Evolutionary conservation across 2,329 filamentous ascomycete genomes (phyloP).

Genomic region (Fusarium anguioides): DNA sequence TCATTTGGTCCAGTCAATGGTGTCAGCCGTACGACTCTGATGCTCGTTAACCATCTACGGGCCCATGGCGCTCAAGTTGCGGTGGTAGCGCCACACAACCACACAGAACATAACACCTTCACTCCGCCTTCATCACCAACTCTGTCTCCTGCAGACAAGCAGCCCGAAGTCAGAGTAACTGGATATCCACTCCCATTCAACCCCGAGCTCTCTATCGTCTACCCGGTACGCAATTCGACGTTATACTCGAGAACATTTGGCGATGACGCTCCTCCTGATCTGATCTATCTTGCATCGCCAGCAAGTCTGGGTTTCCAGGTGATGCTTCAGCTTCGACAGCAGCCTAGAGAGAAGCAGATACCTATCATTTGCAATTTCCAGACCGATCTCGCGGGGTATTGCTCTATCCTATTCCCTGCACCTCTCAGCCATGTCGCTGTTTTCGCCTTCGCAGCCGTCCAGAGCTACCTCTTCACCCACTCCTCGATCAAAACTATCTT

Average conservation of each 20-base stretch:
- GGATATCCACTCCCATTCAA: constrained; percentile 78
- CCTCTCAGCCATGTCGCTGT: constrained; percentile 71
- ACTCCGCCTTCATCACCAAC: constrained; percentile 55
- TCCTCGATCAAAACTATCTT: constrained; percentile 72
- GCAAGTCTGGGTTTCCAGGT: constrained; percentile 78
- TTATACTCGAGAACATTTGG: constrained; percentile 71
- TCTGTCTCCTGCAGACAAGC: constrained; percentile 48
- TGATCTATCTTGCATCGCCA: constrained; percentile 77
- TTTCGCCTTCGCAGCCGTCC: constrained; percentile 70
- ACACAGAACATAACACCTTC: constrained; percentile 66
- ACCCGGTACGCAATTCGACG: constrained; percentile 72
- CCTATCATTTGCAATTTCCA: constrained; percentile 77
- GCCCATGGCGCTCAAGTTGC: constrained; percentile 72
- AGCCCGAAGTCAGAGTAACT: constrained; percentile 67
- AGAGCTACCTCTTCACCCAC: constrained; percentile 74
- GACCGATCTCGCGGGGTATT: constrained; percentile 76
- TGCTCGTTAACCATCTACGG: constrained; percentile 74
- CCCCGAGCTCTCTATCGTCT: constrained; percentile 75
- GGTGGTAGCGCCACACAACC: constrained; percentile 72
- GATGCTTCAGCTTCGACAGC: constrained; percentile 73
- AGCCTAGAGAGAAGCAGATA: constrained; percentile 64
- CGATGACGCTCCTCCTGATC: constrained; percentile 62
- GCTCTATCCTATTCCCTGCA: constrained; percentile 73
- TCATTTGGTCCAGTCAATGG: constrained; percentile 79
- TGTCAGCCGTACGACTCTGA: constrained; percentile 76